Base-by-base conservation (phyloP, 2,329 filamentous ascomycete species). In the Balansia obtecta region DNA sequence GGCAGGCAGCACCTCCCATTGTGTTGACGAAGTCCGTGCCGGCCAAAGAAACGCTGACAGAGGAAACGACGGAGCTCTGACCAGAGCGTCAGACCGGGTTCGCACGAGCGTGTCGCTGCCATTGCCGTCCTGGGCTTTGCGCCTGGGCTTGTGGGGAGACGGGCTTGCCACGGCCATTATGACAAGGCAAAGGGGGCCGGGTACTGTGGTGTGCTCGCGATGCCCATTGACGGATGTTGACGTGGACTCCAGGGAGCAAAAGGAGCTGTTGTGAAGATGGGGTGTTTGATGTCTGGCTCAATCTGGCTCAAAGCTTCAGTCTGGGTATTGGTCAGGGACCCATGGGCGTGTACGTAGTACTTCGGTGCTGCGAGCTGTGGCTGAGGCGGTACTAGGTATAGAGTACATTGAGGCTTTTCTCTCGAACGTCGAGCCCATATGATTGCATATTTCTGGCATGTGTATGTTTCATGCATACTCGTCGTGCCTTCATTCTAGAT, bases 1-100 rank as follows among this genome's bases (percentile, higher is more conserved):
- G 58, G 94, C 71, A 2, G 93, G 90, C 33, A 98, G 71, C 4
- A 91, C 79, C 60, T 95, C 82, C 91, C 93, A 97, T 86, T 91
- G 86, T 49, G 90, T 95, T 16, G 81, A 74, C 0, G 86, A 85
- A 48, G 84, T 84, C 55, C 90, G 84, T 20, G 89, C 86, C 47
- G 90, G 89, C 88, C 91, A 95, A 47, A 98, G 78, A 62, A 98
- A 91, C n/a, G 90, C 84, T 1, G 88, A 89, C 20, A 98, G 77
- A 40, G 93, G 91, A 62, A 96, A 97, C 4, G 87, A 80, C 33
- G 91, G 91, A 41, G 72, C 68, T 46, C 75, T 72, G 48, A 76
- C 66, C 50, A 77, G 66, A 47, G 70, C 63, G 55, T 78, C 75
- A 48, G 59, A 50, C 32, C 60, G 63, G 39, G 54, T 32, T 30